Evolutionary conservation across 1,139 yeast genomes (phyloP), one percentile per base, ranked within the genome.

Genomic region (Diutina siamensis): DNA sequence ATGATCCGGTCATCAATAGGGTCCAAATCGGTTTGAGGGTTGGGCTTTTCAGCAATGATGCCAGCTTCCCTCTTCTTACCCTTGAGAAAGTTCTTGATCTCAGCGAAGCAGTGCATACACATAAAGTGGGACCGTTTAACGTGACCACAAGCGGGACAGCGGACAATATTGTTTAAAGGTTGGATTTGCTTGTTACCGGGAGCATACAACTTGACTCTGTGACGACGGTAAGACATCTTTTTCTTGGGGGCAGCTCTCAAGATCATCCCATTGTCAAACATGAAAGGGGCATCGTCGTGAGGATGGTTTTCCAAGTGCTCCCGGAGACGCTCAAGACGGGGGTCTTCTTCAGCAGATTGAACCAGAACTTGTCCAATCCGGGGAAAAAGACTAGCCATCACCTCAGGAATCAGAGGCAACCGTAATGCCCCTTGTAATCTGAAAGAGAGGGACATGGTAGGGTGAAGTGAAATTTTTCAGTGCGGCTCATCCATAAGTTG

Each of bases 131-230:
- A 80, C 58, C 97, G 74, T 65, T 89, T 89, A 54, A 79, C 83
- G 52, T 85, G 84, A 40, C 98, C 98, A 66, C 98, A 92, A 1
- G 96, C 83, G 3, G 97, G 96, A 62, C 98, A 92, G 60, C 95
- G 76, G 52, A 83, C 86, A 55, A 92, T 67, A 59, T 85, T 83
- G 49, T 80, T 76, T 53, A 85, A 71, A 46, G 81, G 80, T 60
- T 86, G 78, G 53, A 84, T 70, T 57, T 88, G 94, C 61, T 87
- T 89, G 51, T 77, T 72, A 12, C 88, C 94, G 3, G 95, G 89
- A 15, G 86, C 84, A 55, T 84, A 81, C 54, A 85, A 74, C 65
- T 83, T 80, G 58, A 77, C 82, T 63, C 97, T 80, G 59, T 86
- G 83, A 64, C 87, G 84, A 65, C 79, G 78, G 60, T 86, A 85